Base-by-base conservation (phyloP, 2,329 filamentous ascomycete genomes). In the Magnaporthiopsis incrustans region DNA sequence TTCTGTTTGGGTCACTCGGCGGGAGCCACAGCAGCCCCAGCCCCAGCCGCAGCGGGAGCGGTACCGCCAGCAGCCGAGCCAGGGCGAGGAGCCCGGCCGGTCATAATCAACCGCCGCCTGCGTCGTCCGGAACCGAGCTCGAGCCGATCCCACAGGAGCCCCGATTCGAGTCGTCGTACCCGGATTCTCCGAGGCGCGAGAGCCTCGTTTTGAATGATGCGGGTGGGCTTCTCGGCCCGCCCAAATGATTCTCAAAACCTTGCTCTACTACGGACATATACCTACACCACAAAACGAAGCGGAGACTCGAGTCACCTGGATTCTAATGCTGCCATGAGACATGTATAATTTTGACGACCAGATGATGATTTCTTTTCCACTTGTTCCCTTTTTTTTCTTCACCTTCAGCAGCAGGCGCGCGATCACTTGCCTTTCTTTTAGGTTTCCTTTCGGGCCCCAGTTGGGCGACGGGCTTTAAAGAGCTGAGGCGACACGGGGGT, bases 1-100 rank as follows among this genome's bases (percentile, higher is more conserved):
- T 82, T 1, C 74, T 86, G 22, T 71, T 87, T 6, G 76, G 74
- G 3, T 79, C 83, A 1, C 71, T 75, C 15, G 27, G 38, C 38
- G 35, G 35, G 26, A 33, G 60, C 60, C 27, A 18, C 35, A 32
- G 27, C 14, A 25, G 56, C 5, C 8, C 56, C 56, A 18, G 56
- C 56, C 15, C 12, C 25, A 57, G 56, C n/a, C 30, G 4, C 30
- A 30, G 4, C 30, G 27, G 56, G 10, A 57, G 56, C 25, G 26
- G 60, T 22, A 32, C 5, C 18, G 60, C 22, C 15, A 50, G 53
- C 61, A 57, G 22, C 11, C 50, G 32, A 15, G 33, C 44, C 15
- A 35, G 44, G n/a, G 30, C 50, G 18, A 60, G 44, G 25, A 64
- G 59, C 33, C 63, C 30, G 59, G 59, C n/a, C 32, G 25, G 38